Evolutionary conservation across 2,329 filamentous ascomycete species (phyloP).

Genomic region (Aureobasidium pullulans): DNA sequence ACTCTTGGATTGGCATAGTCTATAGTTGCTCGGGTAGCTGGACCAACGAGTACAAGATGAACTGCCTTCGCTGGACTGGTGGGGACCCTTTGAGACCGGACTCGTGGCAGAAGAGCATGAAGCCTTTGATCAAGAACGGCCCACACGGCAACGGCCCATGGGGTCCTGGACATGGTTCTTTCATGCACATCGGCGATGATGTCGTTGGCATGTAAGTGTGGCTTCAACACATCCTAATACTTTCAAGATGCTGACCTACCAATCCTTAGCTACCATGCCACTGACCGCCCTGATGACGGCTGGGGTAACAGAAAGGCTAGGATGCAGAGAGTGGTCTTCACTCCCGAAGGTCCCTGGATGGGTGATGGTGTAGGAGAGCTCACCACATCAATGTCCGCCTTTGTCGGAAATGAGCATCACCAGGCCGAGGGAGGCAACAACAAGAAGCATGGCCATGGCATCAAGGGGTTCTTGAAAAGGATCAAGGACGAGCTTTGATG

Average conservation of each 20-base stretch:
- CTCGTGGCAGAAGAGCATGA: conserved; percentile 33
- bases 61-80: conserved; percentile 34
- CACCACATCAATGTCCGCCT: conserved; percentile 18
- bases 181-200: conserved; percentile 35
- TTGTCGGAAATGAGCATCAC: neutral
- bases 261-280: conserved; percentile 34
- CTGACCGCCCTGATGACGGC: conserved; percentile 36
- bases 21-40: conserved; percentile 41
- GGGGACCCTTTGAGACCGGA: conserved; percentile 32
- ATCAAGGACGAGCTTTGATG: conserved; percentile 15
- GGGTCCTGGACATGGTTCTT: conserved; percentile 41
- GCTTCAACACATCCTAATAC: neutral
- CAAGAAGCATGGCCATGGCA: conserved; percentile 13
- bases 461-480: conserved; percentile 12
- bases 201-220: conserved; percentile 29
- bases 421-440: neutral
- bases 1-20: conserved; percentile 36
- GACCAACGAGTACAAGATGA: conserved; percentile 44
- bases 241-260: neutral
- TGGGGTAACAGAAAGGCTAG: conserved; percentile 39
- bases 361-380: conserved; percentile 32
- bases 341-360: conserved; percentile 34
- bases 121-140: conserved; percentile 33
- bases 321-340: conserved; percentile 35
- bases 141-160: conserved; percentile 31